Conservation (phyloP, 345 rosid genomes). For the Moricandia arvensis region DNA sequence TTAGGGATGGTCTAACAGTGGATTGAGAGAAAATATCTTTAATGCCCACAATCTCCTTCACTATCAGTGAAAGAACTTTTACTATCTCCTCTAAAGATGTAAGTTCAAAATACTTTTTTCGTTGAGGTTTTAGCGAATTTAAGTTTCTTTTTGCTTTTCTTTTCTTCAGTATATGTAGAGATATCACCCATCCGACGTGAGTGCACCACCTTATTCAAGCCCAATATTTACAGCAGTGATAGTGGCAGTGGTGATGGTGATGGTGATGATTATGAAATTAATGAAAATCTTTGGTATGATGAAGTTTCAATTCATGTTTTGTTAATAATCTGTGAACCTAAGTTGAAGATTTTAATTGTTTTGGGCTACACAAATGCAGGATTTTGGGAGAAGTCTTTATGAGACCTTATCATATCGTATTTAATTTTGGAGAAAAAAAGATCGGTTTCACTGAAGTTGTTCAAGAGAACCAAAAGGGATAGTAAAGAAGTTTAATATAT, state of each 20-base stretch:
- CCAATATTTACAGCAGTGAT: neutral
- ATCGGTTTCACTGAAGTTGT: neutral
- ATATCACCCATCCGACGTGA: neutral
- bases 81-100: neutral
- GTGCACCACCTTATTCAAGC: neutral
- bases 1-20: neutral
- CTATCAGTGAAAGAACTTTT: neutral
- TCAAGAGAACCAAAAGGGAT: neutral
- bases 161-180: neutral
- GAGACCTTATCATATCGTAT: neutral
- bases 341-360: neutral
- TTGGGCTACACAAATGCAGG: neutral
- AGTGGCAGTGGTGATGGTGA: neutral
- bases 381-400: neutral
- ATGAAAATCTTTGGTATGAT: neutral
- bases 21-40: neutral
- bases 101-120: neutral
- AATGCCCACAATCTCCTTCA: neutral
- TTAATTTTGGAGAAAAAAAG: neutral
- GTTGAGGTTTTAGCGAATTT: neutral
- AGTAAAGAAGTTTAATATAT: neutral
- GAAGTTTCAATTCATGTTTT: neutral
- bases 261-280: neutral
- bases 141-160: neutral
- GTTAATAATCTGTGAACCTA: neutral